Conservation (phyloP, 257 asterid species). For the Henckelia pumila region DNA sequence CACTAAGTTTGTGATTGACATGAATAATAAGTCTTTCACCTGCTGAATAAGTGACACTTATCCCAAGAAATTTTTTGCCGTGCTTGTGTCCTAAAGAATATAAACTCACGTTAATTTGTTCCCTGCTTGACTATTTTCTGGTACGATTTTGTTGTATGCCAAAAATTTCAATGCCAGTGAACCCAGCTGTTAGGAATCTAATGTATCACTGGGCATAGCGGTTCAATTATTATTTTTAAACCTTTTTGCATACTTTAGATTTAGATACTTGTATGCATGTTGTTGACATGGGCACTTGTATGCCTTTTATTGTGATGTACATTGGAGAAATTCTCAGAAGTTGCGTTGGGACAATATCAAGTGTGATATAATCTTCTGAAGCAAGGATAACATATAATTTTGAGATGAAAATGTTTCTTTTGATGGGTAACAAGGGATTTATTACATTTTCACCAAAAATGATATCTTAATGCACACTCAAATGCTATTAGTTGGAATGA, state of each 20-base stretch:
- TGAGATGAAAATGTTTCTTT: too few species aligned
- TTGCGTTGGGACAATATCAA: not conserved
- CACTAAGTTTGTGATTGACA: slow-evolving; percentile 15
- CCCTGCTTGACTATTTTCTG: not conserved
- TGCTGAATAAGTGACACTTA: not conserved
- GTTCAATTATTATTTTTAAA: slow-evolving; percentile 2
- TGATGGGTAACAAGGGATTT: not conserved
- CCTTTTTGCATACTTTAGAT: not conserved
- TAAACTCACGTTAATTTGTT: not conserved
- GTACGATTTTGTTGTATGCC: not conserved
- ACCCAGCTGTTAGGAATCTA: not conserved
- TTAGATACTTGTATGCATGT: not conserved
- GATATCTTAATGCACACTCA: not conserved
- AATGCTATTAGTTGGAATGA: not conserved
- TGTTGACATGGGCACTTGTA: not conserved
- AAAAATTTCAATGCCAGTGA: not conserved
- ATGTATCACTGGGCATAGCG: slow-evolving; percentile 1
- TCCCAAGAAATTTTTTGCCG: not conserved
- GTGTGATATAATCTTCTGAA: not conserved
- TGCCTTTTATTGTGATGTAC: not conserved
- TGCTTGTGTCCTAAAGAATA: not conserved
- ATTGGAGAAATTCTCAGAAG: not conserved
- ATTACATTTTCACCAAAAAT: not conserved
- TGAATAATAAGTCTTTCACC: slow-evolving; percentile 8
- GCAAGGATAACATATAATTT: not conserved